Evolutionary conservation across 2,329 filamentous ascomycete genomes (phyloP).

Genomic region (Lasiodiplodia hormozganensis): DNA sequence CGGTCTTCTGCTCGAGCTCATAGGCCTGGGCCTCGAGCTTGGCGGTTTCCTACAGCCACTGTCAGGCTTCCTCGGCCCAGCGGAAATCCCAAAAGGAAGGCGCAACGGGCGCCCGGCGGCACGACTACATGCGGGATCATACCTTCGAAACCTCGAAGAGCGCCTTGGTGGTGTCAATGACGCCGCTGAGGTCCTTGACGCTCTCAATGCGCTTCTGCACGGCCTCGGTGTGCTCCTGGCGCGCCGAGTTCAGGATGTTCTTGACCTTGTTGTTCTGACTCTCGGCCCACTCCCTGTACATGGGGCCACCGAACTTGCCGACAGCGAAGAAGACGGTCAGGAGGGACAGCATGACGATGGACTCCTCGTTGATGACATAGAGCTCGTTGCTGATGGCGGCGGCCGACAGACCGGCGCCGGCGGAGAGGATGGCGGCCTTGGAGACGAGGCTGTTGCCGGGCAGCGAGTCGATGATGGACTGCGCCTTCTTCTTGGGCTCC

Average conservation of each 20-base stretch:
- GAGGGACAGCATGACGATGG: slow-evolving; percentile 90
- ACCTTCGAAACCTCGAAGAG: slow-evolving; percentile 99
- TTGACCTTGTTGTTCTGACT: slow-evolving; percentile 90
- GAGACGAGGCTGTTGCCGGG: slow-evolving; percentile 91
- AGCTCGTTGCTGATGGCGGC: slow-evolving; percentile 99
- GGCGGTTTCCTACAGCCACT: slow-evolving; percentile 81
- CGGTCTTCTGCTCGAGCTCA: slow-evolving; percentile 96
- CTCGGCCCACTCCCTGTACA: slow-evolving; percentile 92
- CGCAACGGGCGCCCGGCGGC: neutral
- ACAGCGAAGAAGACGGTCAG: slow-evolving; percentile 91
- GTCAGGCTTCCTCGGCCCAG: slow-evolving; percentile 39
- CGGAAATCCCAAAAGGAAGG: slow-evolving; percentile 31
- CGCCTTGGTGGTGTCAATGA: slow-evolving; percentile 95
- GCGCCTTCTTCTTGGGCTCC: slow-evolving; percentile 95
- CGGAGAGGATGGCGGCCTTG: slow-evolving; percentile 97
- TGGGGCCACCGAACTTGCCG: slow-evolving; percentile 91
- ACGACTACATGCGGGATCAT: slow-evolving; percentile 40
- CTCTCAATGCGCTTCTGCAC: slow-evolving; percentile 94
- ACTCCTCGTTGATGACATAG: slow-evolving; percentile 99
- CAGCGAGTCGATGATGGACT: slow-evolving; percentile 91
- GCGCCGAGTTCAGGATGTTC: slow-evolving; percentile 91
- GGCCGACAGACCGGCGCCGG: slow-evolving; percentile 85
- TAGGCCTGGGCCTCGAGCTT: slow-evolving; percentile 94
- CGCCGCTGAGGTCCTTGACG: slow-evolving; percentile 91
- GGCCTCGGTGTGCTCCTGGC: slow-evolving; percentile 92